Conservation (phyloP, 768 basidiomycete species). For the Trametes sanguinea region DNA sequence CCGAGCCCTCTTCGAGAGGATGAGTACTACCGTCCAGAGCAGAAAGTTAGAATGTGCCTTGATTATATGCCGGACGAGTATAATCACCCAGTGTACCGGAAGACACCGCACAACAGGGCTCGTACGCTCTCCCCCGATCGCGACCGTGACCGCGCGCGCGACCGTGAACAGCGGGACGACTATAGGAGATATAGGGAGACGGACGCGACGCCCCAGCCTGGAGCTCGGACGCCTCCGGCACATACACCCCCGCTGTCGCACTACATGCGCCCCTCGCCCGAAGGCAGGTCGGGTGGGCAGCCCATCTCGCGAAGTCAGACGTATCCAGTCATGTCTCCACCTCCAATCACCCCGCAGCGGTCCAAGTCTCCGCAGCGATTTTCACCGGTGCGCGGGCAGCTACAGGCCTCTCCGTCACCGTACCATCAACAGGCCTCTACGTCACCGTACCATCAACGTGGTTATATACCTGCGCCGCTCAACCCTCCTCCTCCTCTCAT, state of each 20-base stretch:
- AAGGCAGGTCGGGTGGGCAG: conserved; percentile 5
- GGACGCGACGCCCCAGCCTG: conserved; percentile 12
- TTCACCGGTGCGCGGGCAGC: not conserved
- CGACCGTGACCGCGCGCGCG: not conserved
- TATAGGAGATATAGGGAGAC: conserved; percentile 5
- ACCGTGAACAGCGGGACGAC: not conserved
- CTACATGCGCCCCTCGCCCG: conserved; percentile 18
- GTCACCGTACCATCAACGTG: not conserved
- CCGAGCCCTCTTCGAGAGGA: too few species aligned
- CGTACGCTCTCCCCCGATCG: conserved; percentile 13
- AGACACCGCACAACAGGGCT: conserved; percentile 3
- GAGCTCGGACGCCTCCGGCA: conserved; percentile 11
- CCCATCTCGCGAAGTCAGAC: conserved; percentile 27
- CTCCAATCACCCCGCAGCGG: conserved; percentile 2
- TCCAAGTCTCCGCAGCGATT: conserved; percentile 12
- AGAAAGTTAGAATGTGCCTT: too few species aligned
- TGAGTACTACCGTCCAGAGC: too few species aligned
- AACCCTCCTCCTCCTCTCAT: conserved; percentile 1
- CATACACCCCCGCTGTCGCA: conserved; percentile 14
- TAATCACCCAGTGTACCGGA: conserved; percentile 1
- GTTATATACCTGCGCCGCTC: conserved; percentile 11
- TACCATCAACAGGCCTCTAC: conserved; percentile 1
- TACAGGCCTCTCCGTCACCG: not conserved
- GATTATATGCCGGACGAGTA: not conserved
- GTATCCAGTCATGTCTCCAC: conserved; percentile 18